Evolutionary conservation across 2,329 filamentous ascomycete species (phyloP), one percentile per base, ranked within the genome.

Genomic region (Ophiostoma populinum): DNA sequence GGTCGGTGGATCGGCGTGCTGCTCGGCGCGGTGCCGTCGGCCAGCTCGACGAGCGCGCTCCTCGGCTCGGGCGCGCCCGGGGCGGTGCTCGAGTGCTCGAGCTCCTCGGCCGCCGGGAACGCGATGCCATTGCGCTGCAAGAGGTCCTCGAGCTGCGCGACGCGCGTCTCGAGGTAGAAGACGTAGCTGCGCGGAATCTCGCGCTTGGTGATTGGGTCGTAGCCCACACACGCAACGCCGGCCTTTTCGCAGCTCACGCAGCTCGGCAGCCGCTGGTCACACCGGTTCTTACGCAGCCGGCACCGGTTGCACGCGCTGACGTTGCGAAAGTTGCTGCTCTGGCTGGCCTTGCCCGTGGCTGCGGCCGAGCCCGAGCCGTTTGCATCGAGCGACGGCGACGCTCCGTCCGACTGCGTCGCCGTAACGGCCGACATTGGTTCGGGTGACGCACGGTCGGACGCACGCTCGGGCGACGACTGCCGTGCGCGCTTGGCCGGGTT

Each of bases 301-400:
- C 87, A 95, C 26, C 85, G 73, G 59, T 94, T 93, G 58, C 87
- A 95, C 38, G 87, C 87, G 54, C 81, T 92, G 44, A 95, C 87
- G 54, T 86, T 87, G 47, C 80, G 75, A 50, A 87, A 87, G 45
- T 65, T 75, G 53, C 65, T 73, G 52, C 68, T 71, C 52, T 73
- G 67, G 8, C 65, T 65, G 11, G 59, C 53, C 47, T 68, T 71
- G 25, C 49, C 47, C 28, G n/a, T n/a, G n/a, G n/a, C n/a, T n/a
- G 51, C 44, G 24, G 52, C 47, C 22, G 50, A 42, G 12, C 42
- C 42, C 17, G 49, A 44, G 25, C 48, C 48, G 33, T 49, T 47
- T 43, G 51, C 45, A 19, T 40, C 30, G 20, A 22, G 30, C 9
- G 18, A 9, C 7, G 30, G 30, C 8, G 30, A 32, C 6, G n/a